Conservation (phyloP, 352 stramenopile genomes). For the Thalassiosira pacifica region DNA sequence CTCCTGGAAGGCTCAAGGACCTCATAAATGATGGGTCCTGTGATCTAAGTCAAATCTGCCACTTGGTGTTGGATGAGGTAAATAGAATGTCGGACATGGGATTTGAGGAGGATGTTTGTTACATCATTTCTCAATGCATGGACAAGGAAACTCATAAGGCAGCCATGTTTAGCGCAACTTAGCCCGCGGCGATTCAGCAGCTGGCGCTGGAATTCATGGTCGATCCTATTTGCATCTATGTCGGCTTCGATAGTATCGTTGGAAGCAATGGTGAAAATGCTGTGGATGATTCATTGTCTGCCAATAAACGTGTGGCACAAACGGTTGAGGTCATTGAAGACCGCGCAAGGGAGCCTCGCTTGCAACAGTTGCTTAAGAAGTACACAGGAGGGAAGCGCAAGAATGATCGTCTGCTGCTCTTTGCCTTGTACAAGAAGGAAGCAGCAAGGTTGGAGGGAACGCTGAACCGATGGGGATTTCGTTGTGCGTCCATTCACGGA, state of each 20-base stretch:
- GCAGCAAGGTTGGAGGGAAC: conserved; percentile 94
- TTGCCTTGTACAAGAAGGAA: conserved; percentile 99
- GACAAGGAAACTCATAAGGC: conserved; percentile 89
- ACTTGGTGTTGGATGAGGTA: conserved; percentile 97
- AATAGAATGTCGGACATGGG: no score
- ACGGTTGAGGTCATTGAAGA: conserved; percentile 94
- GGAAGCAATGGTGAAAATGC: conserved; percentile 86
- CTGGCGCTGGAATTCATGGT: conserved; percentile 95
- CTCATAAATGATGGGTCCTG: conserved; percentile 89
- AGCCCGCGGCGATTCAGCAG: conserved; percentile 95
- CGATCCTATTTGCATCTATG: conserved; percentile 92
- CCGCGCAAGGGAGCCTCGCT: conserved; percentile 88
- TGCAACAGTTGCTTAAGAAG: conserved; percentile 93
- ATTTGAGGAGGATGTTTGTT: conserved; percentile 92
- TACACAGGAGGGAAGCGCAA: conserved; percentile 87
- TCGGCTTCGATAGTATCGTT: conserved; percentile 85
- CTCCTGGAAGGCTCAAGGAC: conserved; percentile 94
- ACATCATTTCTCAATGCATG: conserved; percentile 84
- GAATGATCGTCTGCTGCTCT: conserved; percentile 94
- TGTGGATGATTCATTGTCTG: conserved; percentile 94
- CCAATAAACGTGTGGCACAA: conserved; percentile 95
- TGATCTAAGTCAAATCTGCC: conserved; percentile 90
- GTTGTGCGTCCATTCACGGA: conserved; percentile 94
- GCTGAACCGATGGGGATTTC: conserved; percentile 91
- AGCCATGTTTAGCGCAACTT: conserved; percentile 97